Percentiles rank a stretch among this genome's conserved stretches.
Evolutionary conservation across 352 stramenopile species (phyloP).

Genomic region (Phytophthora agathidicida): DNA sequence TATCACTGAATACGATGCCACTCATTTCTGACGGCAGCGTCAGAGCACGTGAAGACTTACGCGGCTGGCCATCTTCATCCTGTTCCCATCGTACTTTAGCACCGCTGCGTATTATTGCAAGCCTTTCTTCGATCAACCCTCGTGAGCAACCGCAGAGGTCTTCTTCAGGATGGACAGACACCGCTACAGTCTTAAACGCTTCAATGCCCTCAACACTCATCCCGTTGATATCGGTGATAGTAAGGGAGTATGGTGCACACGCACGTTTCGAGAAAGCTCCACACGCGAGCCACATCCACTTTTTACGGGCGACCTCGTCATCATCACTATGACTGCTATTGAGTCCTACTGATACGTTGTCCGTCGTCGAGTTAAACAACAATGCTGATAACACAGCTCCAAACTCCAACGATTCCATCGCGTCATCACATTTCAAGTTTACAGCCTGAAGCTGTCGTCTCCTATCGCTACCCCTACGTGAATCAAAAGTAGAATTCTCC

Average conservation of each 20-base stretch:
- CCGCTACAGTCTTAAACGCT: neutral
- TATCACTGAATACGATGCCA: constrained; percentile 3
- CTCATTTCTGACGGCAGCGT: neutral
- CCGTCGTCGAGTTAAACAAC: no score
- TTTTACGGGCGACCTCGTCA: no score
- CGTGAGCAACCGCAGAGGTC: neutral
- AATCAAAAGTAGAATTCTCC: no score
- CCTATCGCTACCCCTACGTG: no score
- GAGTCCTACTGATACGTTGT: neutral
- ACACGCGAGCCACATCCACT: no score
- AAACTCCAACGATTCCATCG: no score
- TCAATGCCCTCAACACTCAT: neutral
- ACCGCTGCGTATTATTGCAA: neutral
- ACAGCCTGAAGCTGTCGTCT: no score
- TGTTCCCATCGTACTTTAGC: neutral
- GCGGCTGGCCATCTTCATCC: neutral
- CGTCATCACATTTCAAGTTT: no score
- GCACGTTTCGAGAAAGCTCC: no score
- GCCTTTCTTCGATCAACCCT: neutral
- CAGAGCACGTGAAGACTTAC: neutral
- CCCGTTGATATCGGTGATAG: no score
- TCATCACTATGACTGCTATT: neutral
- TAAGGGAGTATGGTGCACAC: no score
- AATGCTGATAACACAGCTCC: no score
- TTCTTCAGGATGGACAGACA: neutral